Base-by-base conservation (phyloP, 2,329 filamentous ascomycete genomes). In the Hortaea sp. region DNA sequence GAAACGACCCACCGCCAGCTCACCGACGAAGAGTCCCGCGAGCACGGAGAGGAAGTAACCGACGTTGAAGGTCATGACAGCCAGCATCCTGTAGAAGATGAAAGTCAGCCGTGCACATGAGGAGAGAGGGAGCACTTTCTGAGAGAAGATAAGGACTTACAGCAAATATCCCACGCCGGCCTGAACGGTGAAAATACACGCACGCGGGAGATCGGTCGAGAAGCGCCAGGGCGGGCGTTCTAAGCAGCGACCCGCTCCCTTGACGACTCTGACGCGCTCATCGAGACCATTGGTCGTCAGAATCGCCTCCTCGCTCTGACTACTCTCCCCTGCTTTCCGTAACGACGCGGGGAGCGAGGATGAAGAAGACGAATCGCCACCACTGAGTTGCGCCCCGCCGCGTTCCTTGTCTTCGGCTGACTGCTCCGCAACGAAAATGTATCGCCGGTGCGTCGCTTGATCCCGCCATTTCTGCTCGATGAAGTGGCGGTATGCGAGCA, bases 61-160 rank as follows among this genome's bases (percentile, higher is more conserved):
- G 11, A 90, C 77, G 57, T 92, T 92, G 71, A 87, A 79, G 1
- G 85, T 89, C 87, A 92, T 95, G 61, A 94, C 84, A 10, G 85
- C 86, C 68, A 95, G 70, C 88, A 95, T 95, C 49, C 88, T 95
- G 56, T 34, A 12, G 43, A 20, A 20, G 20, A 20, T 4, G 20
- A 20, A 20, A 20, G 20, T 20, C 20, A 20, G 20, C 20, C 20
- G 20, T 20, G 20, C 20, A 20, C 20, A 2, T 4, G 20, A 13
- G 2, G 29, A 13, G 2, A 6, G 20, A 20, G 20, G 20, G 2
- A 20, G 20, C 20, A 20, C n/a, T n/a, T n/a, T n/a, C 13, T 29
- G 11, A 37, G 32, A 35, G 32, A 35, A 9, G 3, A 4, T 3
- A 35, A 38, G 31, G 31, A 80, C 86, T 76, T 69, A 94, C 88